A percentile compares a stretch with the other conserved stretches of the same genome.
phyloP scores from a whole-genome alignment of 2,329 filamentous ascomycete species.

The Phyllosticta paracitricarpa region DNA sequence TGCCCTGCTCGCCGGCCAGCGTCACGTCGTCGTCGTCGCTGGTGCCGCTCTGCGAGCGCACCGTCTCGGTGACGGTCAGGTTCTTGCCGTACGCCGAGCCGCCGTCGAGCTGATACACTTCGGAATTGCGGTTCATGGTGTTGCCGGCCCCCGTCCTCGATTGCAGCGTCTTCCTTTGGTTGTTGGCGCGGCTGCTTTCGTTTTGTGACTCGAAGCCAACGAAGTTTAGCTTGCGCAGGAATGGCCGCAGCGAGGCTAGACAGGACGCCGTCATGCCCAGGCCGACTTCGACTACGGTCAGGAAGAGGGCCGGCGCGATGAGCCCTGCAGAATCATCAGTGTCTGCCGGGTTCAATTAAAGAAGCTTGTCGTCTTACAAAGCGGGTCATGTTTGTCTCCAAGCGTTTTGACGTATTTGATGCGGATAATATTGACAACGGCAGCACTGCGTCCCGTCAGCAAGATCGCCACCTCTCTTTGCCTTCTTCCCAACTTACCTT shows the following conservation, averaged over 20 bases:
- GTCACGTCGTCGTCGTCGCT: background rate
- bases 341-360: background rate
- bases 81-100: background rate
- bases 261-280: background rate
- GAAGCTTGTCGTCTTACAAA: background rate
- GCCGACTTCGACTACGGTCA: background rate
- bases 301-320: background rate
- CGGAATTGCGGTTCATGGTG: background rate
- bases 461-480: background rate
- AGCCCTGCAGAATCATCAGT: background rate
- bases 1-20: background rate
- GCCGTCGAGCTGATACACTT: background rate
- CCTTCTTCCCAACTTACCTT: background rate
- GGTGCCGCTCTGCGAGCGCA: background rate
- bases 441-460: background rate
- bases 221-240: background rate
- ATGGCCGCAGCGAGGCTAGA: background rate
- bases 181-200: background rate
- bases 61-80: background rate
- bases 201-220: background rate
- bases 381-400: background rate
- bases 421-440: background rate
- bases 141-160: background rate
- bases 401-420: background rate
- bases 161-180: background rate